Percentiles rank a stretch among this genome's conserved stretches.
These are phyloP conservation scores for Pyrenophora teres DNA, from an alignment of 2,329 filamentous ascomycete genomes.

Conservation along the genomic window DNA sequence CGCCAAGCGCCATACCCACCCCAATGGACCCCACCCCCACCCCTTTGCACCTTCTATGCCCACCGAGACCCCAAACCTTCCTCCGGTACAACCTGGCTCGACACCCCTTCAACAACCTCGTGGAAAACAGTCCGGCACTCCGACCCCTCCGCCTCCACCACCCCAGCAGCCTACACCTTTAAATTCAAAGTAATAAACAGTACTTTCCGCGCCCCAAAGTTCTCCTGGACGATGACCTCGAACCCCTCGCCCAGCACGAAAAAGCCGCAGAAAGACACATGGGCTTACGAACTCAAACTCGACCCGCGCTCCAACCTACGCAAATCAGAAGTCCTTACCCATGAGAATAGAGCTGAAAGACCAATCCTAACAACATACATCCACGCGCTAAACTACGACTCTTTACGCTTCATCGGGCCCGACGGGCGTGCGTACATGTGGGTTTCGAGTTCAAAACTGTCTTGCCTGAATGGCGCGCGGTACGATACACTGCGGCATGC, in stretches of 20 bases:
- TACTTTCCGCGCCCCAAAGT: conserved; percentile 30
- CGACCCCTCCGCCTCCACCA: conserved; percentile 13
- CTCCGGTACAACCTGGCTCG: conserved; percentile 32
- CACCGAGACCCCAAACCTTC: conserved; percentile 9
- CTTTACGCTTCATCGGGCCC: conserved; percentile 36
- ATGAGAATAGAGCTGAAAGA: conserved; percentile 14
- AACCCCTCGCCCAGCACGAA: not conserved
- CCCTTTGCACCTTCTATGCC: conserved; percentile 30
- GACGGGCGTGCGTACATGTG: conserved; percentile 38
- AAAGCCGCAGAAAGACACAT: conserved; percentile 13
- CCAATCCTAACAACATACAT: conserved; percentile 36
- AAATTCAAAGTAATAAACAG: conserved; percentile 33
- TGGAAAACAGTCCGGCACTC: conserved; percentile 31
- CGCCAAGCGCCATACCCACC: conserved; percentile 39
- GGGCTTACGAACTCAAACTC: conserved; percentile 37
- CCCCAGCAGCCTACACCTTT: conserved; percentile 27
- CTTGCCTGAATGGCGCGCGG: conserved; percentile 28
- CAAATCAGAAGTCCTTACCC: conserved; percentile 31
- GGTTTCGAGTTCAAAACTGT: conserved; percentile 36
- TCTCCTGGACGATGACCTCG: conserved; percentile 35
- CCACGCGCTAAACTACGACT: conserved; percentile 40
- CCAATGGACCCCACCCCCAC: conserved; percentile 35
- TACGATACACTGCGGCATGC: conserved; percentile 41
- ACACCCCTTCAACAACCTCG: conserved; percentile 22
- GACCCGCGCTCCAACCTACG: conserved; percentile 28